Conservation (phyloP, 768 basidiomycete species). For the Mrakia frigida region DNA sequence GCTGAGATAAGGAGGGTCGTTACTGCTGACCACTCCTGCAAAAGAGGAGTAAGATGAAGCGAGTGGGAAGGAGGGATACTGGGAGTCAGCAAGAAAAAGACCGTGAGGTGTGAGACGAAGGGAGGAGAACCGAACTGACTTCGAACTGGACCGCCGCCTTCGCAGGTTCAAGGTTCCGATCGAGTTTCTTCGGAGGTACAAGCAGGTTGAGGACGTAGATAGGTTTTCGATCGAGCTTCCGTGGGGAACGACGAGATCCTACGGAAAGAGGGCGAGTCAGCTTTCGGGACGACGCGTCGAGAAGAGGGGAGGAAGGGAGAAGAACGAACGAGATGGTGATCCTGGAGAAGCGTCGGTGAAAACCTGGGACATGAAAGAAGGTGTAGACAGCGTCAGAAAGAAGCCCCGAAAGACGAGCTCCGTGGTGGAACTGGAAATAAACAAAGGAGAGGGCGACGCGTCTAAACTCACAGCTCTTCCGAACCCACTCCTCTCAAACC, state of each 20-base stretch:
- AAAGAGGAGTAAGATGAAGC: conserved; percentile 13
- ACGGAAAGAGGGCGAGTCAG: neutral
- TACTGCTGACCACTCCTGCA: conserved; percentile 59
- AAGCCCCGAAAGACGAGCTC: neutral
- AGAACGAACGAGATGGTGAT: neutral
- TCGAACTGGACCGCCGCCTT: conserved; percentile 64
- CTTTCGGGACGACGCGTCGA: neutral
- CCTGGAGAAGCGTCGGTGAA: neutral
- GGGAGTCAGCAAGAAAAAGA: neutral
- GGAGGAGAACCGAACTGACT: conserved; percentile 48
- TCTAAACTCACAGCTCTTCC: conserved; percentile 18
- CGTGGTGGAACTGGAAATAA: neutral
- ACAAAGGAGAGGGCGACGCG: no score
- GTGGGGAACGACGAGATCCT: conserved; percentile 64
- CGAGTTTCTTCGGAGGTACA: conserved; percentile 61
- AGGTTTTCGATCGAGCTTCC: conserved; percentile 68
- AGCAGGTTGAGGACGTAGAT: conserved; percentile 76
- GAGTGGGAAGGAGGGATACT: neutral
- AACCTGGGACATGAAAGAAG: neutral
- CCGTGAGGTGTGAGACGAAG: neutral
- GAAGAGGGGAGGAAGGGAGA: neutral
- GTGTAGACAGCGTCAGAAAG: neutral
- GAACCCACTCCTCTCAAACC: conserved; percentile 50
- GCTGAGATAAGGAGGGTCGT: conserved; percentile 55
- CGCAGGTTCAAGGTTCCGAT: conserved; percentile 73